Conservation (phyloP, 2,329 filamentous ascomycete species). For the Davidsoniella eucalypti region DNA sequence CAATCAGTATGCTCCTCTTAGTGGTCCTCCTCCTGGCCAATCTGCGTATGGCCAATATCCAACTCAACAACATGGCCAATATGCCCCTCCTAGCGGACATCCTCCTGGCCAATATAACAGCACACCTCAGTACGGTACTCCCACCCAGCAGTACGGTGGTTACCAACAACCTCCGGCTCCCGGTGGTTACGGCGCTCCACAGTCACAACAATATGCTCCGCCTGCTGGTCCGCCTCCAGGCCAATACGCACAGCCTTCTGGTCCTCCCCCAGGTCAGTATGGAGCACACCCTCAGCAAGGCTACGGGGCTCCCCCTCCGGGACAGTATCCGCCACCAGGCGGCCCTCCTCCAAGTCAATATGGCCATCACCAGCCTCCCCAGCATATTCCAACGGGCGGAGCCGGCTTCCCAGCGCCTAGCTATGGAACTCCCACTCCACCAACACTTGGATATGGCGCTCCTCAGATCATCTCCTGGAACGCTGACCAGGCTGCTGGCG, state of each 20-base stretch:
- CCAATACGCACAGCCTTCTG: constrained; percentile 19
- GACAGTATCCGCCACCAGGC: constrained; percentile 18
- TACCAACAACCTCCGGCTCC: constrained; percentile 2
- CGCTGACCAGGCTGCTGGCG: constrained; percentile 50
- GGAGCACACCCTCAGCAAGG: constrained; percentile 17
- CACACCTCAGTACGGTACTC: constrained; percentile 5
- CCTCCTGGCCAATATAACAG: constrained; percentile 10
- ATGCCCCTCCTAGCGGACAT: constrained; percentile 7
- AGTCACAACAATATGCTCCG: neutral
- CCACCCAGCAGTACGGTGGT: constrained; percentile 1
- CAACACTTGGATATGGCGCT: constrained; percentile 59
- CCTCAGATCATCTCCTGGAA: constrained; percentile 55
- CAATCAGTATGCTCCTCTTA: constrained; percentile 12
- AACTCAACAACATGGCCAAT: constrained; percentile 17
- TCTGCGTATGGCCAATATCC: constrained; percentile 22
- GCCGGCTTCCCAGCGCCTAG: constrained; percentile 22
- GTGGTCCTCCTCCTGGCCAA: constrained; percentile 17
- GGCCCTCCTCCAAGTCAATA: constrained; percentile 16
- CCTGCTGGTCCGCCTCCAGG: constrained; percentile 14
- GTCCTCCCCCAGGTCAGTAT: constrained; percentile 15
- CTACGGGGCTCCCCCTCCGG: constrained; percentile 22
- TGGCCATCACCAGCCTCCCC: constrained; percentile 17
- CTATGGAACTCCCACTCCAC: constrained; percentile 38
- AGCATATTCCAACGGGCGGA: constrained; percentile 19
- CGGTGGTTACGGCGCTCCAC: neutral